phyloP scores from a whole-genome alignment of 1,284 basidiomycete species.

The Rugosomyces carneus region DNA sequence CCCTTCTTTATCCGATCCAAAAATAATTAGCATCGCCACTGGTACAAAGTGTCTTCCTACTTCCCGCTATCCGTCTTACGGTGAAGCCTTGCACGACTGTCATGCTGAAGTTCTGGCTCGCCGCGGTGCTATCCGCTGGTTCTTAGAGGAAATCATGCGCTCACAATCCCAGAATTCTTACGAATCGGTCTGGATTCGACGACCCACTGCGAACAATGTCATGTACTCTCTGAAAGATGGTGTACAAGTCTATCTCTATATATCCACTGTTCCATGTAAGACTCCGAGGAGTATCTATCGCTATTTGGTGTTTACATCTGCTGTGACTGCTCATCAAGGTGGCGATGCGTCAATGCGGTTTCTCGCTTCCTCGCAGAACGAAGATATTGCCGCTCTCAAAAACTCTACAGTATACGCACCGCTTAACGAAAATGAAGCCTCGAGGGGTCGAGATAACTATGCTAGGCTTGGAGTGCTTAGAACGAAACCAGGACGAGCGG shows the following conservation, averaged over 20 bases:
- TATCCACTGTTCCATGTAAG: slow-evolving; percentile 88
- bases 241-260: slow-evolving; percentile 65
- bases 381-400: slow-evolving; percentile 64
- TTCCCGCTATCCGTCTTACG: slow-evolving; percentile 54
- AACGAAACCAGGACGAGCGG: slow-evolving; percentile 87
- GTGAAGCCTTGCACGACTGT: slow-evolving; percentile 82
- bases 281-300: slow-evolving; percentile 6
- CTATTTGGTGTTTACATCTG: slow-evolving; percentile 4
- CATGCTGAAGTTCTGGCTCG: slow-evolving; percentile 90
- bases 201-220: slow-evolving; percentile 23
- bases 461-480: slow-evolving; percentile 67
- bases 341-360: slow-evolving; percentile 86
- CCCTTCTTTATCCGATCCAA: slow-evolving; percentile 18
- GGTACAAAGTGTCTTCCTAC: slow-evolving; percentile 86
- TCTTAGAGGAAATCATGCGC: slow-evolving; percentile 62
- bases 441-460: slow-evolving; percentile 79
- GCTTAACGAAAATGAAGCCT: slow-evolving; percentile 34
- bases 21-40: slow-evolving; percentile 71
- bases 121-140: slow-evolving; percentile 76
- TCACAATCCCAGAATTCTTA: slow-evolving; percentile 16
- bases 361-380: slow-evolving; percentile 67
- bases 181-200: slow-evolving; percentile 42
- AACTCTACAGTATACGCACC: slow-evolving; percentile 34
- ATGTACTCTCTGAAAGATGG: slow-evolving; percentile 45
- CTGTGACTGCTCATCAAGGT: slow-evolving; percentile 39